Base-by-base conservation (phyloP, 495 filamentous ascomycete species). In the Penicillium egyptiacum region DNA sequence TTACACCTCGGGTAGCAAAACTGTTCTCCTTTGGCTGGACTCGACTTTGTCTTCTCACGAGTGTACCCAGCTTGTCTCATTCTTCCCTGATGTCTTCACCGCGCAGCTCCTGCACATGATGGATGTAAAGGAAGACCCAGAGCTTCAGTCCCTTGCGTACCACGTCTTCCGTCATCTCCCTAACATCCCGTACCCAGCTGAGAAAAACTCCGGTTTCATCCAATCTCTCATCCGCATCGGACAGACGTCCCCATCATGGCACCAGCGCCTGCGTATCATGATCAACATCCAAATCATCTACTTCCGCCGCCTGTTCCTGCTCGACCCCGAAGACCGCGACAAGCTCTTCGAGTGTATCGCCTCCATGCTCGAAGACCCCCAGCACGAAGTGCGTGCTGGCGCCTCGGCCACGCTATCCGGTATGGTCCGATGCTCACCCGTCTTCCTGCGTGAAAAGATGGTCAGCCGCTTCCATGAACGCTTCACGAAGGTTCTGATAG, bases 201-300 rank as follows among this genome's bases (percentile, higher is more conserved):
- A 92, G 60, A 88, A 96, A 68, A 89, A 94, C 66, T 85, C 82
- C 3, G 80, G 79, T 3, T 96, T 99, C 71, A 90, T 97, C 62
- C 82, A 82, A 12, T 87, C 88, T 2, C 84, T 98, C 37, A 92
- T 97, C 60, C 84, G 87, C 55, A 93, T 99, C 55, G 94, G 95
- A 39, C 89, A 86, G 62, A 88, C 84, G 11, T 88, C 93, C 0
- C 75, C 87, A 3, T 88, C 87, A n/a, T 99, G 94, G 94, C 94
- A 99, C 68, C 95, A 98, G 70, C 89, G 94, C 22, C 81, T 99
- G 37, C 86, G 94, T n/a, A 90, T 96, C 25, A 85, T 98, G 62
- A 96, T 99, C 75, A 98, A 97, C 74, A 98, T 99, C 80, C 94
- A 99, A 70, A 93, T 97, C 65, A 87, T 99, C 67, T 99, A 96